A percentile compares a stretch with the other conserved stretches of the same genome.
phyloP scores from a whole-genome alignment of 352 stramenopile species.

The Phytophthora melonis region DNA sequence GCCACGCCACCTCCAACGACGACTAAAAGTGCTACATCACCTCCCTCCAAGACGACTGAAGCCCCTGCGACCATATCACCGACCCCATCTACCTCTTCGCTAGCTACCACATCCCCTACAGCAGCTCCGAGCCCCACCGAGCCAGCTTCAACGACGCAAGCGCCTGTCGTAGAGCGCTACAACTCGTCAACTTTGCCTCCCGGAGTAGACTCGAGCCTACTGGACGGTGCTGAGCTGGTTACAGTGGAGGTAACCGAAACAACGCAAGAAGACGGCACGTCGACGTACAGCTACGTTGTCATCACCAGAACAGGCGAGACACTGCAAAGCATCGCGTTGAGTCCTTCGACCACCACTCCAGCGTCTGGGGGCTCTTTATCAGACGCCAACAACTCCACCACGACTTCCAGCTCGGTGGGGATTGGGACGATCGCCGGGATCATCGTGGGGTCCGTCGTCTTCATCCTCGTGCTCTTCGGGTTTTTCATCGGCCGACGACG shows the following conservation, averaged over 20 bases:
- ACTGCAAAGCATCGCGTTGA: conserved; percentile 22
- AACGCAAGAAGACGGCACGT: conserved; percentile 33
- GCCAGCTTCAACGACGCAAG: not conserved
- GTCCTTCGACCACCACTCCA: not conserved
- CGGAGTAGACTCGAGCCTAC: conserved; percentile 34
- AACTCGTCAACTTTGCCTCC: conserved; percentile 53
- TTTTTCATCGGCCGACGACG: conserved; percentile 30
- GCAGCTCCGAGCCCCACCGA: not conserved
- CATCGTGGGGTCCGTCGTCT: conserved; percentile 15
- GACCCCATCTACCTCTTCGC: not conserved
- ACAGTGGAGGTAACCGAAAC: conserved; percentile 47
- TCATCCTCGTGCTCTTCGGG: conserved; percentile 25
- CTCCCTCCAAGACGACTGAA: not conserved
- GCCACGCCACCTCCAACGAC: too few species aligned
- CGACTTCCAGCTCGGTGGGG: conserved; percentile 12
- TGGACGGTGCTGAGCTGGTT: conserved; percentile 50
- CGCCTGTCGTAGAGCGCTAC: conserved; percentile 37
- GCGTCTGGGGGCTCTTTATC: not conserved
- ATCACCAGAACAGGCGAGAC: conserved; percentile 40
- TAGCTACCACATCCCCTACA: conserved; percentile 5
- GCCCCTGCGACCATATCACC: not conserved
- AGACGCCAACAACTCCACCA: not conserved
- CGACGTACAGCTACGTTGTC: conserved; percentile 46
- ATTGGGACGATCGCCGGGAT: conserved; percentile 18
- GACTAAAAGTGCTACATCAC: not conserved